These are phyloP conservation scores for Carpinus viminea DNA, from an alignment of 306 rosid species.

Conservation along the genomic window DNA sequence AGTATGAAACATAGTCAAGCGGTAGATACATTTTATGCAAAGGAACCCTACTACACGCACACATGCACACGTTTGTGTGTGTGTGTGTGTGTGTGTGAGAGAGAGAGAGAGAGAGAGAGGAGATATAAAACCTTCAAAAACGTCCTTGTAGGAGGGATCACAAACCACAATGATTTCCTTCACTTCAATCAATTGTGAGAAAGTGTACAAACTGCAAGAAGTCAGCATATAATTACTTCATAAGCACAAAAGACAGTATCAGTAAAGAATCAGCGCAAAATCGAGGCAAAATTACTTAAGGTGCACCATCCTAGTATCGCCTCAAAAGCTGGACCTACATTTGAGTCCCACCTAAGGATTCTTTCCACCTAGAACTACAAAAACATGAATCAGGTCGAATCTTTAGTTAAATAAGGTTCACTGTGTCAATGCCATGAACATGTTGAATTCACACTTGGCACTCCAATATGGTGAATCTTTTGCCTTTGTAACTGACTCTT, in stretches of 20 bases:
- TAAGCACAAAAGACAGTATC: conserved; percentile 9
- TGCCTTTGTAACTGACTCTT: background rate
- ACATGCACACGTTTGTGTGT: too few relatives aligned
- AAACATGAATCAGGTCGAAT: background rate
- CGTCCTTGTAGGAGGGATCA: conserved; percentile 84
- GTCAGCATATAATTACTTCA: conserved; percentile 19
- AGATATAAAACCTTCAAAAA: conserved; percentile 61
- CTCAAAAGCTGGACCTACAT: background rate
- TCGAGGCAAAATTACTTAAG: background rate
- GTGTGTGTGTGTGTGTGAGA: too few relatives aligned
- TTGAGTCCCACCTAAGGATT: background rate
- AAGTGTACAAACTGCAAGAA: conserved; percentile 74
- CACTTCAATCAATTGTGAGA: conserved; percentile 68
- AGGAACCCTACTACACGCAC: conserved; percentile 9
- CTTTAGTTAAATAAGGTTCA: background rate
- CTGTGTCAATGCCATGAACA: background rate
- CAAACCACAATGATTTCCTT: conserved; percentile 89
- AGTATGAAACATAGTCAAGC: background rate
- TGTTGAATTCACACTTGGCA: background rate
- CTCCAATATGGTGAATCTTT: background rate
- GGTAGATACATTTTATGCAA: background rate
- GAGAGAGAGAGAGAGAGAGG: background rate
- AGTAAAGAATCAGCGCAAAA: background rate
- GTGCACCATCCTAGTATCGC: background rate
- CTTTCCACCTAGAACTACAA: conserved; percentile 8